A percentile compares a stretch with the other conserved stretches of the same genome.
Conservation (phyloP, 129 eudicot genomes). For the Helianthus tuberosus region DNA sequence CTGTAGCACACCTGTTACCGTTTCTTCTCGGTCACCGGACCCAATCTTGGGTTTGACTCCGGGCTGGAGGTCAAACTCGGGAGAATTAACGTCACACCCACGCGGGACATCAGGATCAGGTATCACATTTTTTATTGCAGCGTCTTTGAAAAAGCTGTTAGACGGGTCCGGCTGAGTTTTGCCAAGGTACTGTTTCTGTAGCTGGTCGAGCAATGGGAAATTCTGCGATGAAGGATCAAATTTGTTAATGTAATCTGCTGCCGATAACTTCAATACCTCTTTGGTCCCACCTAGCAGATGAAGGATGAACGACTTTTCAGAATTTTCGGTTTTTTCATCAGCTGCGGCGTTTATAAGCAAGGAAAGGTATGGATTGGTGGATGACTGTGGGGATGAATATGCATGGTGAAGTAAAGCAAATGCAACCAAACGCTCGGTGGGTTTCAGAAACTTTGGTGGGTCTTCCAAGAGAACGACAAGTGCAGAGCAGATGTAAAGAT, state of each 20-base stretch:
- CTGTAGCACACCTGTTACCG: constrained; percentile 57
- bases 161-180: constrained; percentile 53
- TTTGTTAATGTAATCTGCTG: constrained; percentile 61
- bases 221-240: constrained; percentile 68
- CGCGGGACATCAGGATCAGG: constrained; percentile 89
- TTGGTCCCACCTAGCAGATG: constrained; percentile 57
- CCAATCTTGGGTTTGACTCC: constrained; percentile 77
- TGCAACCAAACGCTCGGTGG: constrained; percentile 82
- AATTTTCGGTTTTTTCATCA: constrained; percentile 63
- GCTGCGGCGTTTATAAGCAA: constrained; percentile 59
- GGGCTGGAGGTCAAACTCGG: constrained; percentile 85
- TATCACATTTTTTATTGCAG: constrained; percentile 61
- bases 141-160: constrained; percentile 57
- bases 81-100: constrained; percentile 69
- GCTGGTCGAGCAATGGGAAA: constrained; percentile 69
- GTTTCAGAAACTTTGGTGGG: constrained; percentile 52
- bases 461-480: constrained; percentile 78
- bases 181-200: constrained; percentile 63
- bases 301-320: constrained; percentile 75
- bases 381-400: constrained; percentile 65
- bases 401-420: constrained; percentile 74
- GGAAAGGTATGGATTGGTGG: constrained; percentile 72
- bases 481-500: constrained; percentile 55
- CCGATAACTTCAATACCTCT: constrained; percentile 70
- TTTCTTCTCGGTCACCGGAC: constrained; percentile 74